Base-by-base conservation (phyloP, 345 rosid genomes). In the Lepidium africanum region DNA sequence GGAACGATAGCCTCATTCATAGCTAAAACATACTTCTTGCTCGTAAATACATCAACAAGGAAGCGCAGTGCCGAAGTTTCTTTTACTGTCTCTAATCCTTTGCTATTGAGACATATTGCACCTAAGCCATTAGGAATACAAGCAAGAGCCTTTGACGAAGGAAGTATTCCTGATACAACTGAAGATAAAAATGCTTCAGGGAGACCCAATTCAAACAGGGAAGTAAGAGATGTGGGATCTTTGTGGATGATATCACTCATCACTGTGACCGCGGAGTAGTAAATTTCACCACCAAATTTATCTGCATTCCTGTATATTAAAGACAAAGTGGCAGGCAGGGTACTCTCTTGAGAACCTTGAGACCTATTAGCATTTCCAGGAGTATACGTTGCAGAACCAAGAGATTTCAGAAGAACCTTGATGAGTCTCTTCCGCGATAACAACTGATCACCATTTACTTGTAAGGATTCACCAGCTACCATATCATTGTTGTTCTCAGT, bases 241-340 rank as follows among this genome's bases (percentile, higher is more conserved):
- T 90, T 93, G 83, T 93, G 98, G 75, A 93, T 87, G 53, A 90
- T 83, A 70, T 93, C 97, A 77, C 97, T 90, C 98, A 93, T 93
- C 42, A 93, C 92, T 46, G 97, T 90, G 74, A 93, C 98, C 65
- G 98, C 96, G 27, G 98, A 88, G 81, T 86, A 80, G 69, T 87
- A 93, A 41, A 93, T 90, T 59, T 90, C 98, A 47, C 98, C 94
- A 54, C 97, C 96, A 84, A 93, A 90, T 74, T 86, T 93, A 76
- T 79, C 87, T 11, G 90, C 84, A 76, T 87, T 83, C 67, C 65
- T 76, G 76, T 80, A 88, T 80, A 93, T 85, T 55, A 83, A 79
- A 1, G 96, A 83, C 78, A 93, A 81, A 35, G 94, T 88, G 72
- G 77, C 81, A 60, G 97, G 94, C 61, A 90, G 77, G 57, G 86